Evolutionary conservation across 179 eudicot genomes (phyloP).

Genomic region (Silene coronaria): DNA sequence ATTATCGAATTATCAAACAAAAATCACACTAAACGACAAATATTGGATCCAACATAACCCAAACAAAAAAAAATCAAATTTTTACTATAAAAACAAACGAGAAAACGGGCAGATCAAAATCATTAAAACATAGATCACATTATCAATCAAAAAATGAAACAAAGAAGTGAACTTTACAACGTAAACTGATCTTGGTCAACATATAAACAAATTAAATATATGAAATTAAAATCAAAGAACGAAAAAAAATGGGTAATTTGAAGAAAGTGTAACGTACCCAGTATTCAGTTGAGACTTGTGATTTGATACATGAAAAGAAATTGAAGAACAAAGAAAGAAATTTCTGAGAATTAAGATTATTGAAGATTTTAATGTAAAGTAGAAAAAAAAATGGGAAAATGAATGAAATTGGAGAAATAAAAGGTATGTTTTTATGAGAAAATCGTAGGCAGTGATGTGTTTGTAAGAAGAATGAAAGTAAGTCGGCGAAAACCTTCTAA

Average conservation of each 20-base stretch:
- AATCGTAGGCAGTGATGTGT: background rate
- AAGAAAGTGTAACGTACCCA: slow-evolving; percentile 1
- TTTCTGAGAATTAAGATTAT: background rate
- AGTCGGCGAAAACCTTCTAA: background rate
- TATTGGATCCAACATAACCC: too few relatives aligned
- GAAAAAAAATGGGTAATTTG: background rate
- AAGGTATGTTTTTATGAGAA: background rate
- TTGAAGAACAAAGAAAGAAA: background rate
- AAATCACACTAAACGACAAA: background rate
- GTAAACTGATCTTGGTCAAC: too few relatives aligned
- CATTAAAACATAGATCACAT: too few relatives aligned
- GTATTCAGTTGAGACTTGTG: background rate
- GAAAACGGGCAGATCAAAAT: too few relatives aligned
- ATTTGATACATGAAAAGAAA: background rate
- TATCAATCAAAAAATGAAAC: too few relatives aligned
- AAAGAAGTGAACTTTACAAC: too few relatives aligned
- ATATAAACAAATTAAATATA: background rate
- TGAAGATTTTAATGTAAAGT: background rate
- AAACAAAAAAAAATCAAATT: too few relatives aligned
- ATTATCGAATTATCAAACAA: background rate
- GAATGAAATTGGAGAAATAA: background rate
- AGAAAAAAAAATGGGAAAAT: background rate
- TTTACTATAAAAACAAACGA: too few relatives aligned
- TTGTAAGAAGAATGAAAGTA: background rate
- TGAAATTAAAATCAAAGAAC: background rate